Percentiles rank a stretch among this genome's conserved stretches.
Conservation (phyloP, 2,329 filamentous ascomycete genomes). For the Colletotrichum gigasporum region DNA sequence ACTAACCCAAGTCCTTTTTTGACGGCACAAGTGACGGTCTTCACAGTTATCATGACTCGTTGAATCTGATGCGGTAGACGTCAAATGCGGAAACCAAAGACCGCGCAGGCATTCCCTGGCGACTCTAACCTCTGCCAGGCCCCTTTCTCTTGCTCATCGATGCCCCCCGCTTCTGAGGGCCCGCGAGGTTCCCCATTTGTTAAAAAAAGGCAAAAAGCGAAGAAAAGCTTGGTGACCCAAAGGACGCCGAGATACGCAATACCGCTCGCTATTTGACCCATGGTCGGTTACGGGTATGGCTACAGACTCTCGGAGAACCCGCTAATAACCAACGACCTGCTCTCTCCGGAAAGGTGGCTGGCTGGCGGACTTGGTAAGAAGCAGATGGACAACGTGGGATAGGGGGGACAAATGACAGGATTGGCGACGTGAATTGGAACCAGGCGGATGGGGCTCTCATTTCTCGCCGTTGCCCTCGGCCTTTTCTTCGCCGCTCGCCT, state of each 20-base stretch:
- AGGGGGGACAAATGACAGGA: not conserved
- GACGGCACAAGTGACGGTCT: too few species aligned
- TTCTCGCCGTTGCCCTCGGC: not conserved
- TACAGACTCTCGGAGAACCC: not conserved
- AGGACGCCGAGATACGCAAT: too few species aligned
- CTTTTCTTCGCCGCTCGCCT: conserved; percentile 40
- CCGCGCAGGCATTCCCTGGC: not conserved
- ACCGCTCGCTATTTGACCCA: too few species aligned
- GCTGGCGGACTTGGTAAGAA: not conserved
- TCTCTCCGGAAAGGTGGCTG: not conserved
- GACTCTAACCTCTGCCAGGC: not conserved
- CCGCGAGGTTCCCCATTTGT: not conserved
- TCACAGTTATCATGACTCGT: too few species aligned
- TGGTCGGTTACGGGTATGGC: too few species aligned
- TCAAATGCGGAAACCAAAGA: not conserved
- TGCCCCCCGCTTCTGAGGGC: not conserved
- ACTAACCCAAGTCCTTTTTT: too few species aligned
- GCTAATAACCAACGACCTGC: not conserved
- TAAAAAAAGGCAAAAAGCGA: not conserved
- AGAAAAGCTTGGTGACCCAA: not conserved
- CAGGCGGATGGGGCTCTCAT: conserved; percentile 8
- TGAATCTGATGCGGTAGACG: too few species aligned
- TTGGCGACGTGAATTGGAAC: not conserved
- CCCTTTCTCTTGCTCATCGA: not conserved
- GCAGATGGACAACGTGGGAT: not conserved